Evolutionary conservation across 2,329 filamentous ascomycete species (phyloP), one percentile per base, ranked within the genome.

Genomic region (Zasmidium cellare): DNA sequence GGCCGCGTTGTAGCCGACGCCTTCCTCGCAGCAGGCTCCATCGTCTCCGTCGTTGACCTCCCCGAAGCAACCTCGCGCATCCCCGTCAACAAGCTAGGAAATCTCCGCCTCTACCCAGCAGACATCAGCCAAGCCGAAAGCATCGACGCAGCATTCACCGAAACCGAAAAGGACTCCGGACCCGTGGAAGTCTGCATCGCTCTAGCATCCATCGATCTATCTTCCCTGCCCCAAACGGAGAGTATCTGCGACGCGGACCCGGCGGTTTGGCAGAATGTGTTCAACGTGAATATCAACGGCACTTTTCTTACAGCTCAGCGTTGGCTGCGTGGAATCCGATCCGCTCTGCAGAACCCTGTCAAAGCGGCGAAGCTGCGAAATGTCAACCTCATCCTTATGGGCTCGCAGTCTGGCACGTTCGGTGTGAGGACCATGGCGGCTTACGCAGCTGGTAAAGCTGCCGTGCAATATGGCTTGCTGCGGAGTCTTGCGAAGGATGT

Each of bases 381-480:
- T 63, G 71, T 77, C 12, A 70, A 71, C 24, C 65, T 79, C 41
- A 70, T 80, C 20, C 73, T 81, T 31, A 75, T 81, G 53, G 78
- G 78, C 11, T 76, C 73, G 53, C 77, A 80, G 64, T 75, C 75
- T 49, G 77, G 78, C 1, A 67, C 71, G 49, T 79, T 79, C 62
- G 79, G 77, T 6, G 76, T 77, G 44, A 59, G 74, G n/a, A 68
- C 62, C 1, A 76, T 76, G 63, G 71, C 76, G 3, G 77, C 79
- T 22, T 80, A 80, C 57, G 75, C 76, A 7, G 67, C 77, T 35
- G 74, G 69, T 6, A 81, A 82, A 60, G 74, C 74, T 47, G 78
- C 78, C 2, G 76, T 80, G 14, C 78, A 80, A 61, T 69, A 67
- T 28, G 77, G 78, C 2, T 60, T 80, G 24, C 64, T 80, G 51